Percentiles rank a stretch among this genome's conserved stretches.
phyloP scores from a whole-genome alignment of 2,329 filamentous ascomycete species.

The Cercospora janseana region DNA sequence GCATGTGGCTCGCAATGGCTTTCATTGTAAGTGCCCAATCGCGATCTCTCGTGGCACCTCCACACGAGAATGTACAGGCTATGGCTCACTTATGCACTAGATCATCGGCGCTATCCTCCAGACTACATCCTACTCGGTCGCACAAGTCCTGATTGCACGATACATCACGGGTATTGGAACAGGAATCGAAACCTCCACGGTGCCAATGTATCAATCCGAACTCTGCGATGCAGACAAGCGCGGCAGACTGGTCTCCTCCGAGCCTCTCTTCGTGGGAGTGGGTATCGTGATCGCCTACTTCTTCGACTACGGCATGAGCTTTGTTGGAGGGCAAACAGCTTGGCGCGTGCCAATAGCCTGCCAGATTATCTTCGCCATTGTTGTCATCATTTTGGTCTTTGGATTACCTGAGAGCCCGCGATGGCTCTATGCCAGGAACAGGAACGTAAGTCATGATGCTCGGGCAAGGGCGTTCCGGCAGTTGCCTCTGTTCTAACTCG shows the following conservation, averaged over 20 bases:
- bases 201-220: slow-evolving; percentile 44
- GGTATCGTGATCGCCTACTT: slow-evolving; percentile 38
- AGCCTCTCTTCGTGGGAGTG: slow-evolving; percentile 39
- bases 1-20: slow-evolving; percentile 49
- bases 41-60: not conserved
- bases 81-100: slow-evolving; percentile 17
- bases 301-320: slow-evolving; percentile 42
- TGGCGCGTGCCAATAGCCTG: slow-evolving; percentile 51
- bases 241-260: slow-evolving; percentile 37
- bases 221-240: slow-evolving; percentile 37
- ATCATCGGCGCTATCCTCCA: slow-evolving; percentile 49
- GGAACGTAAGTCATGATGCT: slow-evolving; percentile 21
- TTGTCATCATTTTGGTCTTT: slow-evolving; percentile 44
- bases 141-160: slow-evolving; percentile 49
- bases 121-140: slow-evolving; percentile 44
- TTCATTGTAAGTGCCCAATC: slow-evolving; percentile 38
- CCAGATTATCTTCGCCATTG: slow-evolving; percentile 41
- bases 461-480: too few species aligned
- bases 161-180: slow-evolving; percentile 51
- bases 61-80: not conserved
- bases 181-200: slow-evolving; percentile 48
- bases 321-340: slow-evolving; percentile 43
- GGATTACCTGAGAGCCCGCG: slow-evolving; percentile 43
- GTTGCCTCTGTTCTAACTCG: not conserved
- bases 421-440: slow-evolving; percentile 40